Base-by-base conservation (phyloP, 306 rosid species). In the Abrus pulchellus region DNA sequence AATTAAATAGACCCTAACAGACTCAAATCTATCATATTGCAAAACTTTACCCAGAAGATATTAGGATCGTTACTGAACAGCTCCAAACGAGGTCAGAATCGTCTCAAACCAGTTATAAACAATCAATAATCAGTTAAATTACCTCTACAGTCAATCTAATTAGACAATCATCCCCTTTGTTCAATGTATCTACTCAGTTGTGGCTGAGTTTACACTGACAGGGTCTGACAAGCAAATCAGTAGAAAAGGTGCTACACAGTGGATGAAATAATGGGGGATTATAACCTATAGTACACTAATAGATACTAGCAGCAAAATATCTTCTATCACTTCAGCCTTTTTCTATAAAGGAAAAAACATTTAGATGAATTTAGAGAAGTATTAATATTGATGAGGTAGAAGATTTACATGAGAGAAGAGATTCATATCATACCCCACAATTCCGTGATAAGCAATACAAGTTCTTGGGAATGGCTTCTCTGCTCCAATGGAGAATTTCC, bases 361-460 rank as follows among this genome's bases (percentile, higher is more conserved):
- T 43, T 30, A 49, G 11, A 69, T 7, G 0, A 69, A 57, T 52
- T 78, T 54, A 10, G 12, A 52, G 41, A 70, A 32, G 3, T 54
- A 27, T 64, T 36, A 59, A 44, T 33, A 64, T 20, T 6, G 55
- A 70, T 30, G 59, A 80, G 72, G 72, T 55, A 82, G 52, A 71
- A 74, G 49, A 40, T 40, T 78, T 30, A 68, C 64, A 54, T 36
- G 61, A 49, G 69, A 77, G 47, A 64, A 49, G 56, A 59, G 75
- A 45, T 82, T n/a, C 56, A 74, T 80, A 36, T 49, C 77, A 81
- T 91, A 93, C 97, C 88, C 90, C 54, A 84, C 80, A 83, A 91
- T 88, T 64, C 89, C 94, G 66, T 93, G 92, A 85, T 79, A 90
- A 43, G 90, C 80, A 68, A 88, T 60, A 73, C 87, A 87, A 29